A percentile compares a stretch with the other conserved stretches of the same genome.
Evolutionary conservation across 1,284 basidiomycete species (phyloP).

Genomic region (Schizopora paradoxa): DNA sequence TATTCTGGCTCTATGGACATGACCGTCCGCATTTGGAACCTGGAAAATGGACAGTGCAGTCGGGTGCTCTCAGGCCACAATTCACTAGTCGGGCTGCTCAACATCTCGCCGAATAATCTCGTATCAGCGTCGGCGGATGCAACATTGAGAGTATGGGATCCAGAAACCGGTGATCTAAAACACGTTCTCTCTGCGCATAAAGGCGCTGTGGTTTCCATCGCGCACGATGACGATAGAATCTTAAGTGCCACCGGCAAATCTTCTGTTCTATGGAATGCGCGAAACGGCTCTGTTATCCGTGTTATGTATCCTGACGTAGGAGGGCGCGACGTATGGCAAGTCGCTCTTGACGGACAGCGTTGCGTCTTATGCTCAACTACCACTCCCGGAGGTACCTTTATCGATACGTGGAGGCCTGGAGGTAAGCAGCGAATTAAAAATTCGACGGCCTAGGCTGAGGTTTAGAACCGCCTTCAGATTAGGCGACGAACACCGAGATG

Average conservation of each 20-base stretch:
- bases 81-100: conserved; percentile 81
- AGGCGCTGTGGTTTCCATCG: conserved; percentile 94
- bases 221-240: conserved; percentile 94
- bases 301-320: conserved; percentile 85
- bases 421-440: too few relatives aligned
- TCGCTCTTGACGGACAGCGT: conserved; percentile 86
- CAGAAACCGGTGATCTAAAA: conserved; percentile 69
- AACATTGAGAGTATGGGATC: conserved; percentile 89
- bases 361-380: conserved; percentile 78
- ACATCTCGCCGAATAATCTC: conserved; percentile 77
- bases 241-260: conserved; percentile 89
- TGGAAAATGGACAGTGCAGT: conserved; percentile 72
- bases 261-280: conserved; percentile 92
- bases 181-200: conserved; percentile 83
- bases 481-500: too few relatives aligned
- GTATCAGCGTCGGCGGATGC: conserved; percentile 93
- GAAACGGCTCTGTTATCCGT: conserved; percentile 74
- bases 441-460: too few relatives aligned
- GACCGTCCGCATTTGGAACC: conserved; percentile 88
- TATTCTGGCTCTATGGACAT: conserved; percentile 96
- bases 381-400: conserved; percentile 82
- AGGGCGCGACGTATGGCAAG: conserved; percentile 97
- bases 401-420: too few relatives aligned
- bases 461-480: too few relatives aligned
- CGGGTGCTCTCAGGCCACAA: conserved; percentile 82